phyloP scores from a whole-genome alignment of 805 yeast species.

The Wickerhamiella kazuoi region DNA sequence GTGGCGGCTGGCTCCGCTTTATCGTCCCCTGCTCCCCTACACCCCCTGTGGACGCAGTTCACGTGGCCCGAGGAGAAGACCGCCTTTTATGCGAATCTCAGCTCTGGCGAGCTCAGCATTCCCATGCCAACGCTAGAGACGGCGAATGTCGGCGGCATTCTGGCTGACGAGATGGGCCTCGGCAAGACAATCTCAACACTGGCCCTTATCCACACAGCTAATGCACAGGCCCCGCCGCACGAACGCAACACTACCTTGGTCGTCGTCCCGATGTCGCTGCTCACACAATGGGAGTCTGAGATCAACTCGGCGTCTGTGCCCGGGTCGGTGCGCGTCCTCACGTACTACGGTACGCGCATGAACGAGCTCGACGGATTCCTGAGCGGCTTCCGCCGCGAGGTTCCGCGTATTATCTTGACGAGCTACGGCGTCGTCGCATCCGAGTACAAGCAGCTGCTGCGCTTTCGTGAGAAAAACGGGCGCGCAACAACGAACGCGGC shows the following conservation, averaged over 20 bases:
- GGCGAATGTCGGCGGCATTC: constrained; percentile 59
- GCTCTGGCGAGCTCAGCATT: constrained; percentile 60
- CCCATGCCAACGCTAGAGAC: constrained; percentile 48
- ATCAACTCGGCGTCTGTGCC: constrained; percentile 33
- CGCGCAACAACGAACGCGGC: constrained; percentile 12
- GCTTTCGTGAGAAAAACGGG: constrained; percentile 3
- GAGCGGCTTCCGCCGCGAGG: constrained; percentile 20
- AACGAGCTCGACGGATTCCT: constrained; percentile 32
- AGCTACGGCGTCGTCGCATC: constrained; percentile 75
- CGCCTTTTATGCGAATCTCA: constrained; percentile 57
- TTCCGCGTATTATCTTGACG: constrained; percentile 60
- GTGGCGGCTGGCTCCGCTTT: too few relatives aligned
- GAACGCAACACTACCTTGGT: constrained; percentile 35
- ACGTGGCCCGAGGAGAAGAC: constrained; percentile 42
- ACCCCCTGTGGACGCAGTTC: constrained; percentile 74
- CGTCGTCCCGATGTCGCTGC: constrained; percentile 75
- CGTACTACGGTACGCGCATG: constrained; percentile 57
- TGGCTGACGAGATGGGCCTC: constrained; percentile 94
- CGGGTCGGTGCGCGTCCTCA: constrained; percentile 18
- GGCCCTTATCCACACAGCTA: constrained; percentile 41
- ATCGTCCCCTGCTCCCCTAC: constrained; percentile 29
- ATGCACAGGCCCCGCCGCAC: constrained; percentile 17
- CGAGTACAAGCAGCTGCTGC: constrained; percentile 40
- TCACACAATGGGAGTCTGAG: constrained; percentile 85
- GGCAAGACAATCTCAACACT: constrained; percentile 83